Evolutionary conservation across 768 basidiomycete genomes (phyloP).

Genomic region (Neoboletus brunneissimus): DNA sequence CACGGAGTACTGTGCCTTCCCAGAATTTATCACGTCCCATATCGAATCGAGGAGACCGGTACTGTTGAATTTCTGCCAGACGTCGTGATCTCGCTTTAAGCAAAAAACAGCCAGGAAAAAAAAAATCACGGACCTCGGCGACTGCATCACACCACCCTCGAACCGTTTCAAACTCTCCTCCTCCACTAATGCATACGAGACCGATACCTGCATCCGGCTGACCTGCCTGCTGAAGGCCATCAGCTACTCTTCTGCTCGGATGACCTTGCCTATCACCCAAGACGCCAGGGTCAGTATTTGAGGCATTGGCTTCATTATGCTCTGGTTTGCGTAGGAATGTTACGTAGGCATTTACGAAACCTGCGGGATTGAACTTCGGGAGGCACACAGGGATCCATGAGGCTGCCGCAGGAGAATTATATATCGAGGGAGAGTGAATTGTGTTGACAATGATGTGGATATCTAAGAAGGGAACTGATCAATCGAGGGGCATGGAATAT

Average conservation of each 20-base stretch:
- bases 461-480: constrained; percentile 41
- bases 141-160: constrained; percentile 71
- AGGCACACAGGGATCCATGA: constrained; percentile 96
- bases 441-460: constrained; percentile 93
- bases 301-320: constrained; percentile 4
- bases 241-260: not conserved
- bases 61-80: constrained; percentile 55
- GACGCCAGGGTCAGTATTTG: not conserved
- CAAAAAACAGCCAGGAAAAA: not conserved
- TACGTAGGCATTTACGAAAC: constrained; percentile 91
- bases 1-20: constrained; percentile 62
- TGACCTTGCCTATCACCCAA: constrained; percentile 4
- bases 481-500: not conserved
- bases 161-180: constrained; percentile 83
- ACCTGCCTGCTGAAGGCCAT: constrained; percentile 12
- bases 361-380: constrained; percentile 86
- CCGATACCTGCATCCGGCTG: constrained; percentile 45
- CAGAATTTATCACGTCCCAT: constrained; percentile 42
- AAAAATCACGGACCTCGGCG: constrained; percentile 43
- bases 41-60: constrained; percentile 58
- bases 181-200: constrained; percentile 77
- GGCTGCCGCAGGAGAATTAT: constrained; percentile 74
- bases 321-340: constrained; percentile 56
- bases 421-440: constrained; percentile 75
- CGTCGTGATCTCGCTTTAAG: not conserved